Percentiles rank a stretch among this genome's conserved stretches.
Conservation (phyloP, 2,329 filamentous ascomycete genomes). For the Phoma sp. region DNA sequence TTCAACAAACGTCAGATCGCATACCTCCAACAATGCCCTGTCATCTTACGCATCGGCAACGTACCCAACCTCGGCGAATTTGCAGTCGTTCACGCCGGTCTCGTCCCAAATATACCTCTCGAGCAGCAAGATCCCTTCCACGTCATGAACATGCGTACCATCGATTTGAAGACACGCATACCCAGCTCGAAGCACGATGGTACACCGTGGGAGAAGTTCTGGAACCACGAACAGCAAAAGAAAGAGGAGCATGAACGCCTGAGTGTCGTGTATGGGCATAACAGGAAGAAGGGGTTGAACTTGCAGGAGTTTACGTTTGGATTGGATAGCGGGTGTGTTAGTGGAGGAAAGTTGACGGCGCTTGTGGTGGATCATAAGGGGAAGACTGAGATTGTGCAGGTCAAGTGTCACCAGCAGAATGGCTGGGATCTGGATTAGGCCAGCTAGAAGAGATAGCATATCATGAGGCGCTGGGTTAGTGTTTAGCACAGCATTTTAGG, state of each 20-base stretch:
- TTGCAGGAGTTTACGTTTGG: conserved; percentile 78
- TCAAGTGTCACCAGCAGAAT: conserved; percentile 47
- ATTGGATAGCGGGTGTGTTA: conserved; percentile 83
- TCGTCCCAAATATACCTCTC: conserved; percentile 77
- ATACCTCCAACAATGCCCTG: conserved; percentile 75
- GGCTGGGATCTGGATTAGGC: conserved; percentile 31
- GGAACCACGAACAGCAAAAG: conserved; percentile 54
- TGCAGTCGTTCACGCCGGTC: conserved; percentile 82
- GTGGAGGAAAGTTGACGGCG: conserved; percentile 77
- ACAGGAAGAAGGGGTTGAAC: conserved; percentile 75
- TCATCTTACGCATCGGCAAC: conserved; percentile 77
- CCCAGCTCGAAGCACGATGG: conserved; percentile 62
- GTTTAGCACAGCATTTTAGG: conserved; percentile 10
- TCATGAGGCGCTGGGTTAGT: conserved; percentile 3
- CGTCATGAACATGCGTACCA: conserved; percentile 91
- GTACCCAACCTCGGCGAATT: conserved; percentile 69
- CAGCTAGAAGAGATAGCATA: background rate
- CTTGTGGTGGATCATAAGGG: conserved; percentile 71
- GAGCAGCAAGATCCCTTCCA: conserved; percentile 77
- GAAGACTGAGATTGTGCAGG: conserved; percentile 45
- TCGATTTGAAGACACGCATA: conserved; percentile 69
- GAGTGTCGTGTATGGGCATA: conserved; percentile 75
- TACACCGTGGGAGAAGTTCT: conserved; percentile 71
- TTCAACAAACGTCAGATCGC: conserved; percentile 66
- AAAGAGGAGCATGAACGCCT: conserved; percentile 53